Evolutionary conservation across 2,329 filamentous ascomycete genomes (phyloP).

Genomic region (Exserohilum rostratum): DNA sequence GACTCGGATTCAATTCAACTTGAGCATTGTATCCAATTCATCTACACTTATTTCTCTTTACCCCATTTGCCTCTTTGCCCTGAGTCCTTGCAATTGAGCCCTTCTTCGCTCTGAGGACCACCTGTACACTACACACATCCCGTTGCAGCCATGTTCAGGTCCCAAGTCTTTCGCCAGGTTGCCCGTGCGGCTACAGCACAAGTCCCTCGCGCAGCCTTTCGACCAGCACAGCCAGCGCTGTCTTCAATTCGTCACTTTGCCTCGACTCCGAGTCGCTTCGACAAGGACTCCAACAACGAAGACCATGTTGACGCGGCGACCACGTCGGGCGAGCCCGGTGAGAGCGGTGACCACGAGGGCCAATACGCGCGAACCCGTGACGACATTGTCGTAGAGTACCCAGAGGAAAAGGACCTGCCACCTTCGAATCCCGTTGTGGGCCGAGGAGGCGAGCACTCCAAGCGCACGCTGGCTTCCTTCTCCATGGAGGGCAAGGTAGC

Average conservation of each 20-base stretch:
- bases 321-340: slow-evolving; percentile 47
- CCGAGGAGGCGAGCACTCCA: slow-evolving; percentile 79
- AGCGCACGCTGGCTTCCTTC: slow-evolving; percentile 84
- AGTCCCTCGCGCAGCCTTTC: slow-evolving; percentile 34
- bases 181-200: slow-evolving; percentile 35
- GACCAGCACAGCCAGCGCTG: slow-evolving; percentile 24
- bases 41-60: slow-evolving; percentile 3
- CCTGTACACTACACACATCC: background rate
- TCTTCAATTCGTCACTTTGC: slow-evolving; percentile 37
- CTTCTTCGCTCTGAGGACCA: background rate
- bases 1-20: slow-evolving; percentile 6
- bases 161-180: slow-evolving; percentile 40
- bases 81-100: slow-evolving; percentile 3
- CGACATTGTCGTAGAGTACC: slow-evolving; percentile 78
- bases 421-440: slow-evolving; percentile 73
- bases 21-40: background rate
- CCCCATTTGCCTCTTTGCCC: too few relatives aligned
- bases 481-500: slow-evolving; percentile 83
- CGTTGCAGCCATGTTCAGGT: slow-evolving; percentile 40
- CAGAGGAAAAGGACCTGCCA: slow-evolving; percentile 74
- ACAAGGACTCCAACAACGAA: slow-evolving; percentile 28
- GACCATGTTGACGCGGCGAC: slow-evolving; percentile 43
- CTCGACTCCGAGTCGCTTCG: slow-evolving; percentile 33
- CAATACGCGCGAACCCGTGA: slow-evolving; percentile 81
- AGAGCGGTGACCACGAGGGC: slow-evolving; percentile 62